Conservation (phyloP, 768 basidiomycete species). For the Psilocybe tampanensis region DNA sequence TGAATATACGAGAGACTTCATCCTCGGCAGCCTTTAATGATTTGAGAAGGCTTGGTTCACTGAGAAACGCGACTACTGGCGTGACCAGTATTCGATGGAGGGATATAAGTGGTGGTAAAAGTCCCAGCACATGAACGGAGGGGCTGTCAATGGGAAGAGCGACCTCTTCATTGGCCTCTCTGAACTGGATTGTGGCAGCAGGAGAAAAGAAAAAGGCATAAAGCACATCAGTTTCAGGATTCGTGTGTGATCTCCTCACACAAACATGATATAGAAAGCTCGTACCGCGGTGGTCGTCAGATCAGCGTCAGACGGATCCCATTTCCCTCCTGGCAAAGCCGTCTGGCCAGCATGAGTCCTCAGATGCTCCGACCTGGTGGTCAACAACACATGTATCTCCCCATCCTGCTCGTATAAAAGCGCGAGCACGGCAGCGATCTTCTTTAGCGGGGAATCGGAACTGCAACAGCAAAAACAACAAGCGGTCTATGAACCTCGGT, state of each 20-base stretch:
- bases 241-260: no score
- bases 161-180: slow-evolving; percentile 90
- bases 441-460: slow-evolving; percentile 35
- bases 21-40: slow-evolving; percentile 55
- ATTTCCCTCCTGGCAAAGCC: slow-evolving; percentile 27
- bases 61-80: slow-evolving; percentile 75
- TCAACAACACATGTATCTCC: slow-evolving; percentile 74
- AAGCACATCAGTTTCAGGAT: no score
- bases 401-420: slow-evolving; percentile 75
- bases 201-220: slow-evolving; percentile 3
- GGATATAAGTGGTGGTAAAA: slow-evolving; percentile 69
- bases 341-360: slow-evolving; percentile 82
- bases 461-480: slow-evolving; percentile 20
- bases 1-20: slow-evolving; percentile 83
- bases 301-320: slow-evolving; percentile 47
- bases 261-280: no score
- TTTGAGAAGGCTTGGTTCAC: slow-evolving; percentile 51
- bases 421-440: slow-evolving; percentile 77
- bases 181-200: slow-evolving; percentile 37
- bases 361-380: slow-evolving; percentile 79
- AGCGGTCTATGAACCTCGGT: slow-evolving; percentile 8
- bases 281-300: slow-evolving; percentile 78
- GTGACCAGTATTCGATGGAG: slow-evolving; percentile 72
- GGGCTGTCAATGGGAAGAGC: slow-evolving; percentile 60
- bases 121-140: slow-evolving; percentile 59